Conservation (phyloP, 371 early-diverging fungal genomes). For the Umbelopsis sp. region DNA sequence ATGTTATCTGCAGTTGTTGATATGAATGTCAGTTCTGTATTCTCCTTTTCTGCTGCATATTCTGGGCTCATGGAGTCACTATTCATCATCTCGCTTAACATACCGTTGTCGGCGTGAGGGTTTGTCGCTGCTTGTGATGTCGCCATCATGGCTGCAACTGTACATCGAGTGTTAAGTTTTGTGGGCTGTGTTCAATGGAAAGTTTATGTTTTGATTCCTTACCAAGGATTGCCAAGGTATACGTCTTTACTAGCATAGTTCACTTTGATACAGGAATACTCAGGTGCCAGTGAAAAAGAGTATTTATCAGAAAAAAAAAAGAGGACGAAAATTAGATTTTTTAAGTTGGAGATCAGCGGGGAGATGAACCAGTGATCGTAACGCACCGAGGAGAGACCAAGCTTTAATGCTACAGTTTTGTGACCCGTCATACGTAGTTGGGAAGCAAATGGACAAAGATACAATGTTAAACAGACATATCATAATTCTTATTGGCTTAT, state of each 20-base stretch:
- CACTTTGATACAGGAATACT: not conserved
- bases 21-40: too few relatives aligned
- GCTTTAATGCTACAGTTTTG: not conserved
- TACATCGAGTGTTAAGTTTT: not conserved
- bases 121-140: not conserved
- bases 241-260: constrained; percentile 5
- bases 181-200: not conserved
- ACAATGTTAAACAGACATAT: not conserved
- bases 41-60: too few relatives aligned
- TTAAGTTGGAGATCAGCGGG: not conserved
- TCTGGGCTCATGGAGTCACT: not conserved
- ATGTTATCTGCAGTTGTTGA: too few relatives aligned
- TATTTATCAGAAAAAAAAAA: not conserved
- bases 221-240: constrained; percentile 6
- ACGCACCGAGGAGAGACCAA: not conserved
- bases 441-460: constrained; percentile 17
- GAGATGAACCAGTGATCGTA: not conserved
- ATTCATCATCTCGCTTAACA: not conserved
- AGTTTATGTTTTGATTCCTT: not conserved
- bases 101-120: not conserved
- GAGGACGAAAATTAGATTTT: not conserved
- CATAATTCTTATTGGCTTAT: constrained; percentile 6
- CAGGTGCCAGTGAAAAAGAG: not conserved
- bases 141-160: constrained; percentile 4
- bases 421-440: constrained; percentile 7